Evolutionary conservation across 2,329 filamentous ascomycete species (phyloP), one percentile per base, ranked within the genome.

Genomic region (Chlorencoelia australis): DNA sequence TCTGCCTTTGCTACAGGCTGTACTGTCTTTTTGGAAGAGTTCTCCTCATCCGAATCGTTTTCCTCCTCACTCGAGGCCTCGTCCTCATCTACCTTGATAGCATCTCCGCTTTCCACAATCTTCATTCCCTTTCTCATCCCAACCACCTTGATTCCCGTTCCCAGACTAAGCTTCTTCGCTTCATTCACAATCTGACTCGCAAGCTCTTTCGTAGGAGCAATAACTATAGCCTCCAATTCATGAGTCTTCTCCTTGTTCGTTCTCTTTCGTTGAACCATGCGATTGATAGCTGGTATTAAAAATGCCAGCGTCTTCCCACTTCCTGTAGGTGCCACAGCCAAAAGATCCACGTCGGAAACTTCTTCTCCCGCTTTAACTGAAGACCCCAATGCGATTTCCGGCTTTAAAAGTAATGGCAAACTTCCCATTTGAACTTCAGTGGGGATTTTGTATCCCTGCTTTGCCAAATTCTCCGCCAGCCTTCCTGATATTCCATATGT

Each of bases 251-350:
- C 40, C 49, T 33, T 47, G 31, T 30, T 49, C 34, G 22, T 54
- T 57, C 48, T 67, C 61, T 25, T 67, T 35, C 71, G 62, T 42
- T 70, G 67, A 47, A 84, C 65, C 27, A 94, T 77, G 30, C 74
- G 71, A 54, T 94, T 81, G 49, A 98, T 77, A 3, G 87, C 71
- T 0, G 89, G 88, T 27, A 98, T 82, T 51, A 96, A 61, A 53
- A 95, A 98, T 13, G 87, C 86, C 45, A 98, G 66, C 0, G 91
- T 98, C 67, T 98, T 98, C 29, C 91, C 91, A 57, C 89, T 96
- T 16, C 91, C 91, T 0, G 91, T 98, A 1, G 91, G 91, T 3
- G 91, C 91, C 28, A 96, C 78, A 0, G 85, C 84, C 44, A 98
- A 61, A 25, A 98, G 75, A 63, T 98, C 80, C 4, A 89, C 65